Evolutionary conservation across 345 rosid species (phyloP), one percentile per base, ranked within the genome.

Genomic region (Arabidopsis thaliana): DNA sequence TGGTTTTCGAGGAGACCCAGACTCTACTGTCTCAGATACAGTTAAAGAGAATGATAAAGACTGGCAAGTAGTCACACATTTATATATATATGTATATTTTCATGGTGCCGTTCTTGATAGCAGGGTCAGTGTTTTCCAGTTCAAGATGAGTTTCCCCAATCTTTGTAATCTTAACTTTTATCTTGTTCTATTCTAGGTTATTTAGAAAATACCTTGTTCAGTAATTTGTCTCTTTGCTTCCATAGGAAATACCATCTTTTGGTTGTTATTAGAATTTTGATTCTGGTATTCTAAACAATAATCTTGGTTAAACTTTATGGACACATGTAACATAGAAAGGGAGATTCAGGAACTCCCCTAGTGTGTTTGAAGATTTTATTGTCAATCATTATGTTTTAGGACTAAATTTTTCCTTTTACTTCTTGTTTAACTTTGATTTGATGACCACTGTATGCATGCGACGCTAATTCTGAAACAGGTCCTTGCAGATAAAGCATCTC

Each of bases 1-100:
- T 73, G n/a, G 82, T 89, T 74, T 94, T 87, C 57, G 49, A 72
- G 34, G 96, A 91, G 81, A 79, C 86, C 20, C 81, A 85, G 59
- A 76, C 88, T 45, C 82, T 91, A 74, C 74, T 94, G 63, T 84
- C 88, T 51, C 84, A 85, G 73, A 80, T 84, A 77, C 81, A 57
- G 65, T 72, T 76, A 7, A 80, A 86, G 58, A 81, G 82, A 78
- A 65, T 59, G 59, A 68, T 89, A 76, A 20, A 33, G 42, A 72
- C 72, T 67, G 77, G 81, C 73, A 72, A 78, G 81, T 72, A 66
- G 52, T 71, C 61, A 71, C 72, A 63, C 73, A 30, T 71, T 50
- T 71, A 61, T 71, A 61, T 71, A 61, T 71, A 61, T 76, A 76
- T 24, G 41, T 76, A 53, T 76, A 56, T 24, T 67, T 64, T 16